Conservation (phyloP, 2,329 filamentous ascomycete genomes). For the Coniosporium tulheliwenetii region DNA sequence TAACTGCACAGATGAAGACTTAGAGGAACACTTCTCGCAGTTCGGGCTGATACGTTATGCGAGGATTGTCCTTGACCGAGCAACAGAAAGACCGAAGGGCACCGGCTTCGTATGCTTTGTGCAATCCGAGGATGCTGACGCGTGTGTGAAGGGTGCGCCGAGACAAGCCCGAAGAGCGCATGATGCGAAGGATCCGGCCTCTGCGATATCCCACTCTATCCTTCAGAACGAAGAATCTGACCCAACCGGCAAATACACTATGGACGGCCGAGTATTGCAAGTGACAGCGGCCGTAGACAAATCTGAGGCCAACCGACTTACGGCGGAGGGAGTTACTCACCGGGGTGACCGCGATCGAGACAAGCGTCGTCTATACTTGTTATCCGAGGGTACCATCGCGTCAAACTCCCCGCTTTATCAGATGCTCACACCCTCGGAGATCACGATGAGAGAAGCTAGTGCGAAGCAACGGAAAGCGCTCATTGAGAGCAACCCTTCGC, state of each 20-base stretch:
- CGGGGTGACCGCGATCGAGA: slow-evolving; percentile 63
- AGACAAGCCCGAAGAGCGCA: slow-evolving; percentile 20
- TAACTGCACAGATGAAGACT: slow-evolving; percentile 63
- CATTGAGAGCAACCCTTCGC: slow-evolving; percentile 76
- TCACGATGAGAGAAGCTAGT: slow-evolving; percentile 79
- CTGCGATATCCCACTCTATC: slow-evolving; percentile 46
- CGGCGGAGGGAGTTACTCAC: slow-evolving; percentile 47
- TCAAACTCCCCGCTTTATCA: slow-evolving; percentile 63
- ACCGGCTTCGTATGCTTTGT: slow-evolving; percentile 94
- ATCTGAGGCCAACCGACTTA: slow-evolving; percentile 60
- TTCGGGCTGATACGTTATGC: slow-evolving; percentile 88
- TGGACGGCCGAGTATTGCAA: slow-evolving; percentile 77
- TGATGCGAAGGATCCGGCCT: slow-evolving; percentile 17
- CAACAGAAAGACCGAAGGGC: slow-evolving; percentile 73
- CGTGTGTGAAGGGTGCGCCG: slow-evolving; percentile 64
- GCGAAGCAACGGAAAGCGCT: slow-evolving; percentile 75
- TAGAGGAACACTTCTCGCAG: slow-evolving; percentile 72
- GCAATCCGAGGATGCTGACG: slow-evolving; percentile 55
- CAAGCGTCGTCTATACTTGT: slow-evolving; percentile 76
- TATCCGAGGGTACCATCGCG: slow-evolving; percentile 72
- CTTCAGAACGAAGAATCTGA: slow-evolving; percentile 78
- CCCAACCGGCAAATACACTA: slow-evolving; percentile 68
- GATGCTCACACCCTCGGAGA: slow-evolving; percentile 59
- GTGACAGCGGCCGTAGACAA: slow-evolving; percentile 75
- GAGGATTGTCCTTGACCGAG: slow-evolving; percentile 73